Evolutionary conservation across 1,284 basidiomycete species (phyloP).

Genomic region (Lignosus rhinocerotis): DNA sequence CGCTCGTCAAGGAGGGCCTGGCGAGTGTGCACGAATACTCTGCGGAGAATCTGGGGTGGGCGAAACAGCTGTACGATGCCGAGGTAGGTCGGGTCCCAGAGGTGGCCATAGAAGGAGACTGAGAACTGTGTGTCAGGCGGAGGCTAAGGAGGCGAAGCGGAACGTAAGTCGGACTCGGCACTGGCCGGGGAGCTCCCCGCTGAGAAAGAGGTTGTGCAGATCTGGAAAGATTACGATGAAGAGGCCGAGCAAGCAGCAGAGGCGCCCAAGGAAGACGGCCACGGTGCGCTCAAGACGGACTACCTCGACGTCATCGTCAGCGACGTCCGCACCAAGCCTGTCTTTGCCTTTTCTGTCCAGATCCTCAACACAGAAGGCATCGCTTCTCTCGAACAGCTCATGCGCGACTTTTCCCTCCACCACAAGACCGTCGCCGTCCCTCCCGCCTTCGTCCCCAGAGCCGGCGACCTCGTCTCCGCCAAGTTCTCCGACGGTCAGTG

Average conservation of each 20-base stretch:
- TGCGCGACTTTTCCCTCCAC: constrained; percentile 89
- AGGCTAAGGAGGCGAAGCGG: constrained; percentile 75
- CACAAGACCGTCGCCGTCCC: constrained; percentile 66
- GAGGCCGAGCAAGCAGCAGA: constrained; percentile 58
- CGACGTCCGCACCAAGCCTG: constrained; percentile 77
- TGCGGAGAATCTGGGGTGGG: constrained; percentile 80
- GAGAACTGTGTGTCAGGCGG: constrained; percentile 47
- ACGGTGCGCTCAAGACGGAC: constrained; percentile 69
- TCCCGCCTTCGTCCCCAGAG: constrained; percentile 74
- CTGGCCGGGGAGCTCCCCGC: constrained; percentile 3
- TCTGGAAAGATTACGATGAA: constrained; percentile 83
- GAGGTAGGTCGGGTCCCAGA: constrained; percentile 51
- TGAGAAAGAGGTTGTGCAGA: constrained; percentile 43
- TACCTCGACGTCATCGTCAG: constrained; percentile 93
- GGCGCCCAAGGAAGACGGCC: constrained; percentile 42
- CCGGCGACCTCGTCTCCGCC: constrained; percentile 89
- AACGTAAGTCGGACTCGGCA: constrained; percentile 50
- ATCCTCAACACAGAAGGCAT: constrained; percentile 89
- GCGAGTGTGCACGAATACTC: constrained; percentile 88
- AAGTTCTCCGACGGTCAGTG: constrained; percentile 89
- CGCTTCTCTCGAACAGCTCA: constrained; percentile 87
- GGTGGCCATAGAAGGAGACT: neutral
- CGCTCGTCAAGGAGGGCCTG: constrained; percentile 83
- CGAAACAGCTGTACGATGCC: constrained; percentile 79
- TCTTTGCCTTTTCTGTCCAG: constrained; percentile 90